Evolutionary conservation across 2,329 filamentous ascomycete genomes (phyloP).

Genomic region (Teratosphaeriaceae sp.): DNA sequence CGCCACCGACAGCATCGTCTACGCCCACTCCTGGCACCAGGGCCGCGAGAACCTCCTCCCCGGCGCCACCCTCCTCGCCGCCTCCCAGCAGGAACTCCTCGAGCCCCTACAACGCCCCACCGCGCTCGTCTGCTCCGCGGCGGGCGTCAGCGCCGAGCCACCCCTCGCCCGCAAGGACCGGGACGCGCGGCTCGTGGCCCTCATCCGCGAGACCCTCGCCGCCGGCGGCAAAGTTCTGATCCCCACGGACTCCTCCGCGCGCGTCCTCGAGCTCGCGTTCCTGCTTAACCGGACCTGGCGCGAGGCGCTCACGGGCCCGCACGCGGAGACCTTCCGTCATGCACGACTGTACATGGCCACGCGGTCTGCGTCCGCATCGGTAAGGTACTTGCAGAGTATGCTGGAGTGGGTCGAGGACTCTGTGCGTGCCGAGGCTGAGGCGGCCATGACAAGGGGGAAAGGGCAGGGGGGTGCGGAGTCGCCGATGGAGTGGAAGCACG

Average conservation of each 20-base stretch:
- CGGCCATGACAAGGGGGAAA: conserved; percentile 34
- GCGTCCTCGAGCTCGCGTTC: conserved; percentile 86
- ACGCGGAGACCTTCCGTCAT: conserved; percentile 42
- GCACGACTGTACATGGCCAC: conserved; percentile 73
- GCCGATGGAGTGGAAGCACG: conserved; percentile 83
- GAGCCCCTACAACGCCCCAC: conserved; percentile 91
- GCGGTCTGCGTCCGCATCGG: conserved; percentile 77
- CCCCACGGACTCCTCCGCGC: conserved; percentile 90
- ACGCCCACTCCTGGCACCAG: conserved; percentile 97
- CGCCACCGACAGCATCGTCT: conserved; percentile 92
- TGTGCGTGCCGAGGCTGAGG: conserved; percentile 68
- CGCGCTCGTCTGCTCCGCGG: conserved; percentile 85
- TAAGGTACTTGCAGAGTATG: conserved; percentile 90
- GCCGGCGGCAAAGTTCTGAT: conserved; percentile 88
- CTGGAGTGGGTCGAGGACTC: conserved; percentile 98
- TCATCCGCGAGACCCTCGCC: conserved; percentile 69
- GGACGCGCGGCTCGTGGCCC: conserved; percentile 77
- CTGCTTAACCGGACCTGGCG: conserved; percentile 90
- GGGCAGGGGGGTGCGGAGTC: conserved; percentile 49
- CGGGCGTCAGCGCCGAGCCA: conserved; percentile 62
- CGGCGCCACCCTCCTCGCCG: conserved; percentile 86
- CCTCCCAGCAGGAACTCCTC: conserved; percentile 80
- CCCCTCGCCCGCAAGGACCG: conserved; percentile 65
- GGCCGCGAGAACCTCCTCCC: conserved; percentile 92
- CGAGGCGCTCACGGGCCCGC: conserved; percentile 32